These are phyloP conservation scores for Xylariales sp. DNA, from an alignment of 2,329 filamentous ascomycete species.

Conservation along the genomic window DNA sequence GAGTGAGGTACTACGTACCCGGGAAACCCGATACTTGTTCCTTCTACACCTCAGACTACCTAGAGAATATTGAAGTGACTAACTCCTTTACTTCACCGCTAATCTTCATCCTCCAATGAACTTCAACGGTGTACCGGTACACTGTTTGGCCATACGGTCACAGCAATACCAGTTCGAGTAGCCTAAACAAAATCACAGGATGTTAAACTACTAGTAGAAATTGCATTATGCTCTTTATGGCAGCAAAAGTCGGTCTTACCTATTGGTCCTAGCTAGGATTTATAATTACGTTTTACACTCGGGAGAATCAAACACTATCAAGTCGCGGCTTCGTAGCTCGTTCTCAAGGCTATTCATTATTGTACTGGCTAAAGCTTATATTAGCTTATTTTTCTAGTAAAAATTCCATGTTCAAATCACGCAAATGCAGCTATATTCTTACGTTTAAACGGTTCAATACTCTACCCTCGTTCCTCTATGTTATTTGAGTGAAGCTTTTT, in stretches of 20 bases:
- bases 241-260: not conserved
- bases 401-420: too few species aligned
- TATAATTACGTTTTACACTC: not conserved
- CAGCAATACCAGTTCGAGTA: too few species aligned
- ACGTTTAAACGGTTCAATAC: not conserved
- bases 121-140: not conserved
- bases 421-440: too few species aligned
- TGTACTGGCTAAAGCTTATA: not conserved
- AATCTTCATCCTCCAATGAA: not conserved
- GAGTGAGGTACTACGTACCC: not conserved
- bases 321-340: not conserved
- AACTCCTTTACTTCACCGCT: not conserved
- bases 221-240: not conserved
- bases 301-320: not conserved
- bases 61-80: not conserved
- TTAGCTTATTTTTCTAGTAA: not conserved
- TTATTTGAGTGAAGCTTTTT: not conserved
- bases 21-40: not conserved
- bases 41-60: not conserved
- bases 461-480: not conserved
- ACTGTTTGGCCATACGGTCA: not conserved
- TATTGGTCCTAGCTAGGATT: not conserved
- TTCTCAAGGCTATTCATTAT: not conserved
- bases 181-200: not conserved
- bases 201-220: not conserved